These are phyloP conservation scores for Hansfordia pulvinata DNA, from an alignment of 2,329 filamentous ascomycete genomes.

Conservation along the genomic window DNA sequence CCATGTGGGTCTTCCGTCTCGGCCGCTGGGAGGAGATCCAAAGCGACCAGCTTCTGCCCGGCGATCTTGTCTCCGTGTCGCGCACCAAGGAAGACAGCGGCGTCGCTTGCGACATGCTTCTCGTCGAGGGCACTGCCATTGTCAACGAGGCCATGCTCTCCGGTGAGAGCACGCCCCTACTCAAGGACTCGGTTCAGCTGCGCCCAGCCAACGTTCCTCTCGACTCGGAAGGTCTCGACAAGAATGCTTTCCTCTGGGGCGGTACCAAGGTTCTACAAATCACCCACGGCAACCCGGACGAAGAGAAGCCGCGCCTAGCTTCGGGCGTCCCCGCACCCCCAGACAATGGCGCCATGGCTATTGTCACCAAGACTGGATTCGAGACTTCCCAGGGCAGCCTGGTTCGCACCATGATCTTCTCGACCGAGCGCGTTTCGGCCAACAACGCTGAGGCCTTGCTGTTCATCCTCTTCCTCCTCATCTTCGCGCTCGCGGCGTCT, in stretches of 20 bases:
- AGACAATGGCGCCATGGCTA: slow-evolving; percentile 84
- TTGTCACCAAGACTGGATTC: slow-evolving; percentile 95
- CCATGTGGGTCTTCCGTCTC: slow-evolving; percentile 79
- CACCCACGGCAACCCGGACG: slow-evolving; percentile 70
- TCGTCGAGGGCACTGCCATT: slow-evolving; percentile 90
- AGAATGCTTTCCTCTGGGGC: slow-evolving; percentile 91
- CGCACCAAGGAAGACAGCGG: slow-evolving; percentile 95
- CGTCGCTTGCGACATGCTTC: slow-evolving; percentile 91
- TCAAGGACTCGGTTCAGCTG: slow-evolving; percentile 92
- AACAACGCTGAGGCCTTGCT: slow-evolving; percentile 94
- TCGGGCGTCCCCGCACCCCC: slow-evolving; percentile 76
- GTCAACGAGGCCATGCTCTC: slow-evolving; percentile 99
- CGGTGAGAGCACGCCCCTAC: slow-evolving; percentile 87
- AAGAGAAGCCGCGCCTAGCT: slow-evolving; percentile 55
- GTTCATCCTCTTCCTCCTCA: slow-evolving; percentile 91
- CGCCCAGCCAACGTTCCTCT: slow-evolving; percentile 68
- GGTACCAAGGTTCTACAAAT: slow-evolving; percentile 96
- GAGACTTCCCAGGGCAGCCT: slow-evolving; percentile 97
- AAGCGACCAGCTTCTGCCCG: slow-evolving; percentile 85
- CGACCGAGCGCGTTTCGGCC: slow-evolving; percentile 95
- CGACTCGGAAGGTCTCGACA: slow-evolving; percentile 85
- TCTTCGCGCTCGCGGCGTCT: slow-evolving; percentile 93
- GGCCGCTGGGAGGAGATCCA: slow-evolving; percentile 79
- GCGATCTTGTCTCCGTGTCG: slow-evolving; percentile 82
- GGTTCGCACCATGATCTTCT: slow-evolving; percentile 99